Evolutionary conservation across 1,139 yeast species (phyloP).

Genomic region (Taphrina communis): DNA sequence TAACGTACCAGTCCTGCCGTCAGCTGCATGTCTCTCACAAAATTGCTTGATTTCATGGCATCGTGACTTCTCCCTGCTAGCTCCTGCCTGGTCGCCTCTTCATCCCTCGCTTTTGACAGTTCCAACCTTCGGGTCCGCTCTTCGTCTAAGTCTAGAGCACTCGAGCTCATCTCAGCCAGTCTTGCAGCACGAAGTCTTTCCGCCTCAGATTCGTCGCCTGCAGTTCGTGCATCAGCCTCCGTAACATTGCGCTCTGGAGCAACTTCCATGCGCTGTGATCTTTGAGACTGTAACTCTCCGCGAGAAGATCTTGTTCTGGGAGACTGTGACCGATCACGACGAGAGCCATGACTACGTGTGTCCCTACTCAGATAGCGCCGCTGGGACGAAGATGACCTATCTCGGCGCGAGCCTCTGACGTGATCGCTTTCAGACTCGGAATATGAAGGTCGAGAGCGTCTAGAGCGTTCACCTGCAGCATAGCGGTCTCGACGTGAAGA

Average conservation of each 20-base stretch:
- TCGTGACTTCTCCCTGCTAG: conserved; percentile 3
- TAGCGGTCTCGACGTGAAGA: conserved; percentile 8
- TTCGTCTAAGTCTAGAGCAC: conserved; percentile 36
- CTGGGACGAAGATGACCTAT: neutral
- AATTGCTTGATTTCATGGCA: conserved; percentile 12
- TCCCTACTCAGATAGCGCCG: conserved; percentile 2
- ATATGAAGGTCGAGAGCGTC: neutral
- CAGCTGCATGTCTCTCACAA: conserved; percentile 30
- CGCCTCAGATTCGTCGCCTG: conserved; percentile 2
- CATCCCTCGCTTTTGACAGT: conserved; percentile 14
- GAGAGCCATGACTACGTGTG: neutral
- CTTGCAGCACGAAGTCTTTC: conserved; percentile 15
- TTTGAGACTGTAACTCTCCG: neutral
- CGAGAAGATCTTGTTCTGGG: neutral
- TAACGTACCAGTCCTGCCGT: conserved; percentile 25
- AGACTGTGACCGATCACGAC: neutral
- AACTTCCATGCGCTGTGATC: neutral
- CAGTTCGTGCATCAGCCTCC: neutral
- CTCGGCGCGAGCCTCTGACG: neutral
- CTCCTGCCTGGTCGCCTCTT: neutral
- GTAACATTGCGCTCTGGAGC: neutral
- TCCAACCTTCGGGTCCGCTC: conserved; percentile 26
- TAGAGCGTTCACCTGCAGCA: neutral
- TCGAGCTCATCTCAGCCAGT: conserved; percentile 38
- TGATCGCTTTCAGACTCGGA: neutral